Percentiles rank a stretch among this genome's conserved stretches.
Conservation (phyloP, 2,329 filamentous ascomycete genomes). For the Fusarium mundagurra region DNA sequence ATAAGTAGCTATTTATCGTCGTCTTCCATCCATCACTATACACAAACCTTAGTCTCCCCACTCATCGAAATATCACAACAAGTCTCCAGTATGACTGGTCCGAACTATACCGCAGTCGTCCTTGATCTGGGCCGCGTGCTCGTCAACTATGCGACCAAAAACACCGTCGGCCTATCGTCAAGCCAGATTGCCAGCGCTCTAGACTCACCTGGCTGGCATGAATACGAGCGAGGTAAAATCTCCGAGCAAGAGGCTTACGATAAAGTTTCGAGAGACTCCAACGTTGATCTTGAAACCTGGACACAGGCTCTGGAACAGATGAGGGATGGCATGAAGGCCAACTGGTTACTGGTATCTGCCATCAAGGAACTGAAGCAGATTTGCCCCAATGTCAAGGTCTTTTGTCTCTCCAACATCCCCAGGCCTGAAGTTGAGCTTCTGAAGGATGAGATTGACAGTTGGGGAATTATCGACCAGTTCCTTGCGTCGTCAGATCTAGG, state of each 20-base stretch:
- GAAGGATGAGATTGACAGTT: background rate
- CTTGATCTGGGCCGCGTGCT: background rate
- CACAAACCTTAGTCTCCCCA: no score
- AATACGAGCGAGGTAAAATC: background rate
- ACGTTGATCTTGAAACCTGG: background rate
- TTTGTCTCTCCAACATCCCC: background rate
- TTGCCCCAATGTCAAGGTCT: background rate
- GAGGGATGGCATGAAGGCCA: background rate
- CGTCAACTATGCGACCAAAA: background rate
- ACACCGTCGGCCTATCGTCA: background rate
- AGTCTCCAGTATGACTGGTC: background rate
- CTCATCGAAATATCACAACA: no score
- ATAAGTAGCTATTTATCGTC: background rate
- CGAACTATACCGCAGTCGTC: background rate
- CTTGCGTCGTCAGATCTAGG: background rate
- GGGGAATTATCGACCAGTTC: conserved; percentile 2
- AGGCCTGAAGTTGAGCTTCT: background rate
- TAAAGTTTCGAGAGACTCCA: background rate
- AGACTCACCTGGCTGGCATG: background rate
- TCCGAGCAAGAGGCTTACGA: background rate
- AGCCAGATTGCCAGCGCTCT: background rate
- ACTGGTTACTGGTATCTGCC: background rate
- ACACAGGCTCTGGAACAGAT: background rate
- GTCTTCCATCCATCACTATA: background rate
- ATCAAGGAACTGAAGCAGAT: background rate